phyloP scores from a whole-genome alignment of 345 rosid genomes.

The Heritiera fomes region DNA sequence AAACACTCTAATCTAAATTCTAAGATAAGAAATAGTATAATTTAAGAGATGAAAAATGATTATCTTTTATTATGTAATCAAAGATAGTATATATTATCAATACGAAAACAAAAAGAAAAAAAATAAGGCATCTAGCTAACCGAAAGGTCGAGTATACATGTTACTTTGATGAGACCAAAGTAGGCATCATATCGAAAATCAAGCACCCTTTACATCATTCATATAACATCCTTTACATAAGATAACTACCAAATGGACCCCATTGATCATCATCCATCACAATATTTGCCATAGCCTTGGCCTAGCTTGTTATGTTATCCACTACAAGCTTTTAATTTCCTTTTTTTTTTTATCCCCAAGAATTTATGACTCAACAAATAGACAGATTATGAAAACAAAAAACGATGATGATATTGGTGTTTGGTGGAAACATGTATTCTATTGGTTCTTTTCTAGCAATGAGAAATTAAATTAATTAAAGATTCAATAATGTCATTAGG shows the following conservation, averaged over 20 bases:
- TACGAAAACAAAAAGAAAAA: too few species aligned
- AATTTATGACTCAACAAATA: not conserved
- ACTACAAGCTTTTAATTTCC: not conserved
- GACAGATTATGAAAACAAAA: not conserved
- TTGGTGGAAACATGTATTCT: not conserved
- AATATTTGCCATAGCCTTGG: not conserved
- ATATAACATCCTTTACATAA: not conserved
- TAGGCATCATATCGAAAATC: not conserved
- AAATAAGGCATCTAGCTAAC: not conserved
- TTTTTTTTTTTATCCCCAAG: not conserved
- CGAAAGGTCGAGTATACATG: not conserved
- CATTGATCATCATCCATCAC: not conserved
- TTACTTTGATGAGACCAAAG: not conserved
- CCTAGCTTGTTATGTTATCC: not conserved
- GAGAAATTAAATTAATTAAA: slow-evolving; percentile 2
- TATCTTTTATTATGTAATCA: too few species aligned
- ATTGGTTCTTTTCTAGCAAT: not conserved
- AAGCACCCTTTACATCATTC: slow-evolving; percentile 1
- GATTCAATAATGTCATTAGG: not conserved
- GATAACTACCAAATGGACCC: slow-evolving; percentile 11
- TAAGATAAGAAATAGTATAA: too few species aligned
- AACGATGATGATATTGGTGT: not conserved
- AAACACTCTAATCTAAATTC: too few species aligned
- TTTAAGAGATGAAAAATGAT: too few species aligned
- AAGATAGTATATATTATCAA: too few species aligned